Evolutionary conservation across 2,329 filamentous ascomycete species (phyloP).

Genomic region (Colletotrichum musicola): DNA sequence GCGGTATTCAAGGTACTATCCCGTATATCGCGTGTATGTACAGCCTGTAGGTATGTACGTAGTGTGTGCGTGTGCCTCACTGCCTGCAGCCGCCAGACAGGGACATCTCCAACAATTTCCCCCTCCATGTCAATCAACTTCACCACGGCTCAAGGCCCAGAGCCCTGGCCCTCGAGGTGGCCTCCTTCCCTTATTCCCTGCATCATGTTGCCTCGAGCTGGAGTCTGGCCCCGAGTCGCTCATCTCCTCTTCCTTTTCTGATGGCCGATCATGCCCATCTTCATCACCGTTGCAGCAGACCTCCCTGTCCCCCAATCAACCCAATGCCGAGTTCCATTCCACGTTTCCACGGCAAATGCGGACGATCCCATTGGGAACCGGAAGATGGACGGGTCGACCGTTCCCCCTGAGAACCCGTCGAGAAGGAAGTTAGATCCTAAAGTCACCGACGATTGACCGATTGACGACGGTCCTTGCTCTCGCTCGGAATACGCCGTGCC

Average conservation of each 20-base stretch:
- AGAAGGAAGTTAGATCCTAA: too few relatives aligned
- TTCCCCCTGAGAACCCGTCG: too few relatives aligned
- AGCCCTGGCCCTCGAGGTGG: neutral
- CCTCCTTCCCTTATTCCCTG: neutral
- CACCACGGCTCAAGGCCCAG: neutral
- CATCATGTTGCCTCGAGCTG: slow-evolving; percentile 18
- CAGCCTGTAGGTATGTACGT: too few relatives aligned
- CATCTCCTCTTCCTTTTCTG: slow-evolving; percentile 21
- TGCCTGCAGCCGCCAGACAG: too few relatives aligned
- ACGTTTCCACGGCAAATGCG: slow-evolving; percentile 17
- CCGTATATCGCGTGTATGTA: too few relatives aligned
- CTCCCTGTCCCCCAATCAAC: slow-evolving; percentile 28
- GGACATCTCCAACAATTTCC: neutral
- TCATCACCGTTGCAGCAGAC: slow-evolving; percentile 28
- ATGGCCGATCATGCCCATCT: slow-evolving; percentile 35
- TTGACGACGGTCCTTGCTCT: too few relatives aligned
- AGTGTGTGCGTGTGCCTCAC: too few relatives aligned
- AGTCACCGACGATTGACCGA: neutral
- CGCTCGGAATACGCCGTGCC: slow-evolving; percentile 22
- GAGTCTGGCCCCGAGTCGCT: slow-evolving; percentile 21
- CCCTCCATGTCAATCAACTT: neutral
- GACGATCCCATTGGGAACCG: neutral
- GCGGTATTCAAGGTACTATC: too few relatives aligned
- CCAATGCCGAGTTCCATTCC: slow-evolving; percentile 28
- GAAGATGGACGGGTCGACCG: too few relatives aligned